Percentiles rank a stretch among this genome's conserved stretches.
phyloP scores from a whole-genome alignment of 2,329 filamentous ascomycete species.

The Graphiopsis chlorocephala region DNA sequence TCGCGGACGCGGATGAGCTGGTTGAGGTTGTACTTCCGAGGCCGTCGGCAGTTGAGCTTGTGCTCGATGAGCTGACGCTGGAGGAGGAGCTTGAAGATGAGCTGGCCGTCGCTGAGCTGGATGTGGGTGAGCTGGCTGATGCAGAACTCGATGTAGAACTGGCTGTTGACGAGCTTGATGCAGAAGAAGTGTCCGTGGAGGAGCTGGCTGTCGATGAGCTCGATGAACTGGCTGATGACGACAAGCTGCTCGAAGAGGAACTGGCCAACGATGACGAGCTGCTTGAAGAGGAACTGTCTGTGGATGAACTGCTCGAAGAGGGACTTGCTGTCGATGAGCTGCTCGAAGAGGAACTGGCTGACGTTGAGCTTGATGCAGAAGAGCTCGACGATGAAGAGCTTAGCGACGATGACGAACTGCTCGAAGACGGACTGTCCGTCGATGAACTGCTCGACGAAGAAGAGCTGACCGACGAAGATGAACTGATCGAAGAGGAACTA shows the following conservation, averaged over 20 bases:
- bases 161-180: not conserved
- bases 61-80: not conserved
- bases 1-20: not conserved
- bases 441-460: not conserved
- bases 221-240: not conserved
- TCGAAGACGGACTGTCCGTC: not conserved
- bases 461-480: not conserved
- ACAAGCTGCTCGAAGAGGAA: not conserved
- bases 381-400: conserved; percentile 4
- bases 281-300: too few relatives aligned
- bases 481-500: not conserved
- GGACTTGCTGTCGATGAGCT: not conserved
- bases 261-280: not conserved
- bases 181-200: not conserved
- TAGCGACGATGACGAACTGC: not conserved
- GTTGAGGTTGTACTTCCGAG: not conserved
- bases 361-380: not conserved
- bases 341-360: not conserved
- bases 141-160: not conserved
- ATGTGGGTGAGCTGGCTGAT: not conserved
- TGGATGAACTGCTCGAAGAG: not conserved
- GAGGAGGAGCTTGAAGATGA: not conserved
- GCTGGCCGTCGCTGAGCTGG: not conserved
- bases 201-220: not conserved
- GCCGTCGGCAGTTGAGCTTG: not conserved